phyloP scores from a whole-genome alignment of 1,284 basidiomycete genomes.

The Cystobasidium sp. region DNA sequence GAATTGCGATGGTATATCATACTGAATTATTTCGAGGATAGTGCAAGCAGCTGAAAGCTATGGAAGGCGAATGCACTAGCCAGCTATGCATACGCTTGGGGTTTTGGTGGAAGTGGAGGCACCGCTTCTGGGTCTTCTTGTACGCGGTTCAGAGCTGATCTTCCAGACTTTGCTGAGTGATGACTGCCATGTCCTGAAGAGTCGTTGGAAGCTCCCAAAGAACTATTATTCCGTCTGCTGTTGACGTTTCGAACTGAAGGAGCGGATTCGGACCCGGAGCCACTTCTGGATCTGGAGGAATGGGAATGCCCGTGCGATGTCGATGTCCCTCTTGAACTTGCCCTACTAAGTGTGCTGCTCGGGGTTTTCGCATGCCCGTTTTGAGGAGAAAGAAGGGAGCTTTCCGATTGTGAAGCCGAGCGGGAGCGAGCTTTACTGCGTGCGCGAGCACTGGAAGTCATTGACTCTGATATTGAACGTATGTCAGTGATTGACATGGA shows the following conservation, averaged over 20 bases:
- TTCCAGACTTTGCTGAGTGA: slow-evolving; percentile 1
- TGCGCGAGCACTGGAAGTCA: slow-evolving; percentile 17
- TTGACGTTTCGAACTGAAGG: neutral
- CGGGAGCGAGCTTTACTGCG: slow-evolving; percentile 17
- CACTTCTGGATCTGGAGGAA: neutral
- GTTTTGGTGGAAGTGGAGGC: slow-evolving; percentile 8
- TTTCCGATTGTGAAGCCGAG: neutral
- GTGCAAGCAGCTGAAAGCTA: neutral
- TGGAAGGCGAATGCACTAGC: neutral
- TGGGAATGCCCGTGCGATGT: neutral
- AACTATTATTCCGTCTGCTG: slow-evolving; percentile 11
- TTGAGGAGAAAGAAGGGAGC: neutral
- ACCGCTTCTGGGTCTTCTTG: neutral
- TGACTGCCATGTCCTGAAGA: slow-evolving; percentile 10
- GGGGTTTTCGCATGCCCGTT: slow-evolving; percentile 2
- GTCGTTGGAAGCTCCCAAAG: slow-evolving; percentile 1
- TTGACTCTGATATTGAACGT: slow-evolving; percentile 26
- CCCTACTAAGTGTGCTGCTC: neutral
- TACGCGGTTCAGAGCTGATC: neutral
- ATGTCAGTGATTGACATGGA: slow-evolving; percentile 22
- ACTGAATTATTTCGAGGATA: too few relatives aligned
- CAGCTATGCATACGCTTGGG: neutral
- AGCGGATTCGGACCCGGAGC: slow-evolving; percentile 2
- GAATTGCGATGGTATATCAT: too few relatives aligned
- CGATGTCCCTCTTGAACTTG: neutral